Base-by-base conservation (phyloP, 1,284 basidiomycete species). In the Vanrija sp. region DNA sequence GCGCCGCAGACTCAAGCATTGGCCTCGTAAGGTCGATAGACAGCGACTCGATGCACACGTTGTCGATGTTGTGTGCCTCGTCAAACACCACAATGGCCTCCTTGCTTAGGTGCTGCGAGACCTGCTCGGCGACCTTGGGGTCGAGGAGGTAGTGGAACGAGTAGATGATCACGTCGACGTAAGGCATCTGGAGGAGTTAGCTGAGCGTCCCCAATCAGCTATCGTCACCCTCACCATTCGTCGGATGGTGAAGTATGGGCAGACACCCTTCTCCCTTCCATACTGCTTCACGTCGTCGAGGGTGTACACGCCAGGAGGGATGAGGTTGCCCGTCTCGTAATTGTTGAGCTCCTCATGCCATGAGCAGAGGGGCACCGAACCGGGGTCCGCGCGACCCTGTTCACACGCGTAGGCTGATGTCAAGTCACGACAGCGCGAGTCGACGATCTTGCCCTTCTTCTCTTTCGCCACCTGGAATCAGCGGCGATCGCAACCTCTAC, bases 21-120 rank as follows among this genome's bases (percentile, higher is more conserved):
- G 96, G 96, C 37, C 96, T 81, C n/a, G 95, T 98, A 45, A 99
- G 79, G 71, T 99, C 96, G 64, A 99, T 97, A 58, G 92, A 96
- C 42, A 99, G 79, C 0, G 95, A 97, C 71, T 99, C 96, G 72
- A 99, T 96, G 76, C 96, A 99, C 49, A 99, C 96, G 73, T 99
- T 99, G 73, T 99, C 95, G 54, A 99, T 99, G 72, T 99, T 99
- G 78, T 99, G 96, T 8, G 96, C 96, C 75, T 99, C 96, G 71
- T 99, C 96, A 67, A 99, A 99, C 0, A 99, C 94, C 43, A 99
- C 94, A 54, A 99, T 99, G 41, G 92, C 86, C 71, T 98, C 96
- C 66, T 98, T 98, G 27, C 89, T 91, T 78, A 98, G 82, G 72
- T 98, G 95, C 68, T 92, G 94, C 6, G 94, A 98, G 14, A 99